A percentile compares a stretch with the other conserved stretches of the same genome.
Evolutionary conservation across 352 stramenopile genomes (phyloP).

Genomic region (Phytophthora macrochlamydospora): DNA sequence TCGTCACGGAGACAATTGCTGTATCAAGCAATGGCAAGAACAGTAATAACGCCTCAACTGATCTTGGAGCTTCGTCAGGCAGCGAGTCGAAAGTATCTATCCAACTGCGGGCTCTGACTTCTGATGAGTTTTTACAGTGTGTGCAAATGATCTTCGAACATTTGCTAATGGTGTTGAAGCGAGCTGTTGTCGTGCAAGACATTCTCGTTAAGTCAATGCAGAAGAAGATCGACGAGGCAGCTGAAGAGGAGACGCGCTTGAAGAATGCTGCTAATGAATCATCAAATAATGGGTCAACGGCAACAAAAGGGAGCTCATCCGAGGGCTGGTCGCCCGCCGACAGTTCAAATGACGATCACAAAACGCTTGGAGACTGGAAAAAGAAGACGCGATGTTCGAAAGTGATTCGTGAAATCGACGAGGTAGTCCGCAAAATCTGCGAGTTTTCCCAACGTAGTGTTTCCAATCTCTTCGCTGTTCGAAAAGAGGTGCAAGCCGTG

Average conservation of each 20-base stretch:
- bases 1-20: slow-evolving; percentile 89
- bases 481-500: slow-evolving; percentile 86
- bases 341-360: slow-evolving; percentile 48
- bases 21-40: slow-evolving; percentile 60
- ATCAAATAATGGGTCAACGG: slow-evolving; percentile 15
- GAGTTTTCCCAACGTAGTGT: slow-evolving; percentile 89
- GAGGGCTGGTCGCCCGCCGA: slow-evolving; percentile 50
- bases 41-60: slow-evolving; percentile 17
- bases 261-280: slow-evolving; percentile 9
- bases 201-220: slow-evolving; percentile 77
- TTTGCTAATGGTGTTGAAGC: slow-evolving; percentile 80
- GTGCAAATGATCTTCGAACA: slow-evolving; percentile 92
- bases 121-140: slow-evolving; percentile 87
- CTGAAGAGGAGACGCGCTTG: slow-evolving; percentile 39
- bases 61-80: slow-evolving; percentile 23
- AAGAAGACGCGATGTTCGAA: slow-evolving; percentile 70
- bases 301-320: slow-evolving; percentile 1
- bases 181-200: slow-evolving; percentile 77
- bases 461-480: slow-evolving; percentile 85
- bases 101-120: slow-evolving; percentile 76
- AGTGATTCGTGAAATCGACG: slow-evolving; percentile 85
- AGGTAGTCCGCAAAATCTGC: slow-evolving; percentile 85
- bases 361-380: slow-evolving; percentile 76
- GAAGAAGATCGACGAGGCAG: slow-evolving; percentile 62
- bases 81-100: slow-evolving; percentile 85